A percentile compares a stretch with the other conserved stretches of the same genome.
Conservation (phyloP, 1,284 basidiomycete genomes). For the Leccinum pallidistipes region DNA sequence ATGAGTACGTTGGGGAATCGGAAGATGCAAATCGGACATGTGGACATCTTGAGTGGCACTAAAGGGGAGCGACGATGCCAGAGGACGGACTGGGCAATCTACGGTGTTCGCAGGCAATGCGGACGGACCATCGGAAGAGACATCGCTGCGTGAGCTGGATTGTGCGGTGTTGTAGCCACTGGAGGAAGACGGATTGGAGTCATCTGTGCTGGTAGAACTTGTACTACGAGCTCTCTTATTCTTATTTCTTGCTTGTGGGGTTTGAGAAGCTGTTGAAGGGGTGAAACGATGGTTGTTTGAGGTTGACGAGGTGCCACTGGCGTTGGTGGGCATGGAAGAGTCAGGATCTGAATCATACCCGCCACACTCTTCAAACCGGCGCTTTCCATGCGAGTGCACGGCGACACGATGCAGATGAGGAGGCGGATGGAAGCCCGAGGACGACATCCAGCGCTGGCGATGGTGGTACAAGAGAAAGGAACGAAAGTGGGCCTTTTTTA, state of each 20-base stretch:
- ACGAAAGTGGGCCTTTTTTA: not conserved
- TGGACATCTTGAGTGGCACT: slow-evolving; percentile 41
- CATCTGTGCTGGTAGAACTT: slow-evolving; percentile 32
- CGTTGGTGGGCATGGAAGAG: slow-evolving; percentile 27
- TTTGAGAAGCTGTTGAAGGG: slow-evolving; percentile 5
- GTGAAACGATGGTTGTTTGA: slow-evolving; percentile 24
- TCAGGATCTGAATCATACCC: slow-evolving; percentile 35
- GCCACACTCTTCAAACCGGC: slow-evolving; percentile 34
- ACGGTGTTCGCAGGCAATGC: slow-evolving; percentile 6
- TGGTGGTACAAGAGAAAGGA: slow-evolving; percentile 21
- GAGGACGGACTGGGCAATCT: slow-evolving; percentile 21
- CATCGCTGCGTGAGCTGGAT: slow-evolving; percentile 34
- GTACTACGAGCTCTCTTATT: slow-evolving; percentile 29
- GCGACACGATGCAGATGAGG: slow-evolving; percentile 29
- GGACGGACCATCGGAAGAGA: slow-evolving; percentile 22
- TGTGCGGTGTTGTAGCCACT: slow-evolving; percentile 36
- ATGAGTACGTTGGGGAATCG: slow-evolving; percentile 20
- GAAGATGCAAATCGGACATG: slow-evolving; percentile 44
- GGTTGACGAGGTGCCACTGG: slow-evolving; percentile 32
- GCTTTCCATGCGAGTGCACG: slow-evolving; percentile 30
- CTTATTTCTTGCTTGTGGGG: slow-evolving; percentile 30
- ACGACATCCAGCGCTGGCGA: slow-evolving; percentile 25
- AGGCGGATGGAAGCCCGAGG: slow-evolving; percentile 26
- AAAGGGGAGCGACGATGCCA: slow-evolving; percentile 13
- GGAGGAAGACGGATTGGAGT: slow-evolving; percentile 27